These are phyloP conservation scores for Lithocarpus polystachyus DNA, from an alignment of 306 rosid species.

Conservation along the genomic window DNA sequence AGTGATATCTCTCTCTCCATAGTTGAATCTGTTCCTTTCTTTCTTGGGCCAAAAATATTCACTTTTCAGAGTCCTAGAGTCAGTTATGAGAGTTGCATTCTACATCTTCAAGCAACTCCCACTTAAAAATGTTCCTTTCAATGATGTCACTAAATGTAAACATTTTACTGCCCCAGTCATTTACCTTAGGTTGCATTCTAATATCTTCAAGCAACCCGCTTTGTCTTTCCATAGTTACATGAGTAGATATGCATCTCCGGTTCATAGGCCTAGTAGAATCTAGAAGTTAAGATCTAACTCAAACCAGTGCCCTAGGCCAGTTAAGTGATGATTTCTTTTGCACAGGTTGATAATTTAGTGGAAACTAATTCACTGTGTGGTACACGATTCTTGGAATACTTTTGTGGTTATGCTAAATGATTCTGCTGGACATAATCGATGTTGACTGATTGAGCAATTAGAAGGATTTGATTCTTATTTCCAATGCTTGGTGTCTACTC, in stretches of 20 bases:
- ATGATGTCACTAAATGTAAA: not conserved
- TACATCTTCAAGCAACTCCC: not conserved
- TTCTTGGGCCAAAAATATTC: not conserved
- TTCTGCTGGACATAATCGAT: too few relatives aligned
- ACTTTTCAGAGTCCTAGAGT: not conserved
- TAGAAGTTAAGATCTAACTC: not conserved
- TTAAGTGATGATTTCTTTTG: too few relatives aligned
- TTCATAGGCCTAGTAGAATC: not conserved
- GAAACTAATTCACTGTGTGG: too few relatives aligned
- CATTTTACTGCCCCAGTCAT: not conserved
- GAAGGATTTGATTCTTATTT: too few relatives aligned
- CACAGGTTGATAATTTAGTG: too few relatives aligned
- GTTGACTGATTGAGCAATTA: too few relatives aligned
- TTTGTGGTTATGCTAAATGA: too few relatives aligned
- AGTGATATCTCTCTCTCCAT: not conserved
- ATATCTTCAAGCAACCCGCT: not conserved
- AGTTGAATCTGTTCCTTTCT: not conserved
- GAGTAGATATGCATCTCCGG: not conserved
- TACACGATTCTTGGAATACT: too few relatives aligned
- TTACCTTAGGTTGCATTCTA: not conserved
- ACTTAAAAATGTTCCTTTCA: not conserved
- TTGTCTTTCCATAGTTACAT: not conserved
- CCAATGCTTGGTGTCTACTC: too few relatives aligned
- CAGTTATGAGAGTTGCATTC: not conserved
- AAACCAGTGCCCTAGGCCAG: not conserved